Conservation (phyloP, 768 basidiomycete species). For the Leucocoprinus leucothites region DNA sequence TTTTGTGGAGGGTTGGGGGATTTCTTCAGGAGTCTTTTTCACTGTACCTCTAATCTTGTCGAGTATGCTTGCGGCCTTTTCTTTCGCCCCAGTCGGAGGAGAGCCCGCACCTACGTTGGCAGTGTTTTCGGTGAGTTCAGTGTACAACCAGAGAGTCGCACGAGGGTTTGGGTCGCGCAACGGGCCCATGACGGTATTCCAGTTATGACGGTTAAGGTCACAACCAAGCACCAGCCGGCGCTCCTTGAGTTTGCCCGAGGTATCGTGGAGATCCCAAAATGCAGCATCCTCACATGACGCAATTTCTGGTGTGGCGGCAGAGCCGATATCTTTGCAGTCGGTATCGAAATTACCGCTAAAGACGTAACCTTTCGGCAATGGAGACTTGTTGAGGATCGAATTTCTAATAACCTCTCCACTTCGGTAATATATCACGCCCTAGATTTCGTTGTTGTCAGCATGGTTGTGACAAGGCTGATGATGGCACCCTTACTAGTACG, state of each 20-base stretch:
- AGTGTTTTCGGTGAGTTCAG: slow-evolving; percentile 15
- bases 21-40: slow-evolving; percentile 3
- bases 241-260: slow-evolving; percentile 32
- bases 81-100: not conserved
- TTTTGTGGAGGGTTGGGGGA: not conserved
- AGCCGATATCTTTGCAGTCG: slow-evolving; percentile 41
- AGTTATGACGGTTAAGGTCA: slow-evolving; percentile 52
- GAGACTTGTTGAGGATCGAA: slow-evolving; percentile 36
- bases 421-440: slow-evolving; percentile 46
- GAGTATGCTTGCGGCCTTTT: slow-evolving; percentile 14
- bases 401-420: slow-evolving; percentile 39
- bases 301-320: slow-evolving; percentile 28
- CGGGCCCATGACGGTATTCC: slow-evolving; percentile 82
- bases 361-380: slow-evolving; percentile 50
- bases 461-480: not conserved
- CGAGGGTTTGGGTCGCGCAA: slow-evolving; percentile 51
- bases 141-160: slow-evolving; percentile 63
- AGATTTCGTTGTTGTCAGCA: not conserved
- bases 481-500: not conserved
- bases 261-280: slow-evolving; percentile 59
- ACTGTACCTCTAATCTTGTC: slow-evolving; percentile 9
- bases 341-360: slow-evolving; percentile 43
- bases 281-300: slow-evolving; percentile 63
- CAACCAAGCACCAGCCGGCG: slow-evolving; percentile 49
- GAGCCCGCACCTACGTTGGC: not conserved